Evolutionary conservation across 2,329 filamentous ascomycete genomes (phyloP).

Genomic region (Neoascochyta sp.): DNA sequence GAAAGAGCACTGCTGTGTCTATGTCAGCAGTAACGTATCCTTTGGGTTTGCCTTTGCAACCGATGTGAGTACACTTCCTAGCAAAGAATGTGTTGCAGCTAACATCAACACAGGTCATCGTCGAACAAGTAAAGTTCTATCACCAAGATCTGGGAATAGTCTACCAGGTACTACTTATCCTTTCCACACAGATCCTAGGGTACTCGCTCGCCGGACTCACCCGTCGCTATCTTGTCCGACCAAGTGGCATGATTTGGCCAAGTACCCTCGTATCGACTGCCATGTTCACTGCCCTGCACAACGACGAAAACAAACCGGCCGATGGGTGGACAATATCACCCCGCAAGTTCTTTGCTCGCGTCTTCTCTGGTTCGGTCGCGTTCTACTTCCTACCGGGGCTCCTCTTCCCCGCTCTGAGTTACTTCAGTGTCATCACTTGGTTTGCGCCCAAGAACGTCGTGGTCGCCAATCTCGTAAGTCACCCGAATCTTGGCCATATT

Average conservation of each 20-base stretch:
- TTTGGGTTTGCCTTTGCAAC: conserved; percentile 88
- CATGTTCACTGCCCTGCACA: conserved; percentile 85
- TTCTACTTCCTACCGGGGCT: conserved; percentile 86
- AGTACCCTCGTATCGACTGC: conserved; percentile 82
- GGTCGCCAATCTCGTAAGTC: conserved; percentile 67
- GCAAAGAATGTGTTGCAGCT: conserved; percentile 3
- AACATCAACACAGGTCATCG: conserved; percentile 58
- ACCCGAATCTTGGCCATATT: background rate
- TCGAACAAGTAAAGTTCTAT: conserved; percentile 87
- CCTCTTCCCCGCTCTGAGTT: conserved; percentile 77
- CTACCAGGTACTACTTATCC: conserved; percentile 77
- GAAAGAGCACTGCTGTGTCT: conserved; percentile 84
- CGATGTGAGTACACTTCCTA: conserved; percentile 51
- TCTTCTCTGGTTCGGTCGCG: conserved; percentile 66
- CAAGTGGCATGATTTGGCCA: conserved; percentile 89
- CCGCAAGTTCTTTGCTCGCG: conserved; percentile 77
- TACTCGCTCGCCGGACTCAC: conserved; percentile 84
- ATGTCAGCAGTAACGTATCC: conserved; percentile 84
- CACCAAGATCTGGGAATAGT: conserved; percentile 71
- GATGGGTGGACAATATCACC: conserved; percentile 79
- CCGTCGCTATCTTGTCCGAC: conserved; percentile 75
- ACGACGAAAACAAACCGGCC: conserved; percentile 74
- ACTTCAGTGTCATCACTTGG: conserved; percentile 88
- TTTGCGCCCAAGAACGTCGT: conserved; percentile 84
- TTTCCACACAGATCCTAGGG: conserved; percentile 82